Evolutionary conservation across 2,329 filamentous ascomycete genomes (phyloP), one percentile per base, ranked within the genome.

Genomic region (Xylaria sp.): DNA sequence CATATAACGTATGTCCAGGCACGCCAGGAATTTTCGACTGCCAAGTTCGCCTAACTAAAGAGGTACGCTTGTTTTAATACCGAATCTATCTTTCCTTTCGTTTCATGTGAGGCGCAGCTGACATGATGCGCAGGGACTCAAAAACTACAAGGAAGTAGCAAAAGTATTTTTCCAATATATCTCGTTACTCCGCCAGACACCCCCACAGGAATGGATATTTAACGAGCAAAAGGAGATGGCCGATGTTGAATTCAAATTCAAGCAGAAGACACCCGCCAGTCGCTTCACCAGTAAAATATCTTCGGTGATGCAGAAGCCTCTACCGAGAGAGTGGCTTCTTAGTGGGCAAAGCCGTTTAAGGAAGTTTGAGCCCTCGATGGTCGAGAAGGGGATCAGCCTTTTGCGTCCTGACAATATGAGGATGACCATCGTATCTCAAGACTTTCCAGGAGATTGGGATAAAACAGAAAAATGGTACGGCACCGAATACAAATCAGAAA

Each of bases 381-480:
- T 99, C 73, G 83, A 86, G 67, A 82, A 90, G 66, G 91, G 88
- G 0, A 80, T 98, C 69, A 83, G 85, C 4, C 90, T 86, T 71
- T 78, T 99, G 48, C 85, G 89, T 19, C 91, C 93, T 0, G 93
- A 98, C 74, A 98, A 97, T 73, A 93, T 98, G 79, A 87, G 92
- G 29, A 84, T 97, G 75, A 89, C 87, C 1, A 83, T 98, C 51
- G 87, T 96, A 27, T 94, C 92, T 23, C 91, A 93, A 72, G 89
- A 91, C 8, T 90, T 89, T 68, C 93, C 93, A 0, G 93, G 92
- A 0, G 84, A 87, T 53, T 97, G 92, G 91, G 85, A 96, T 67
- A 80, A 89, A 74, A 96, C 90, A 73, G 95, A 99, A 79, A 92
- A 93, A 74, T 99, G 95, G 95, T 99, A 99, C 70, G 94, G 94